Evolutionary conservation across 129 eudicot genomes (phyloP).

Genomic region (Smallanthus sonchifolius): DNA sequence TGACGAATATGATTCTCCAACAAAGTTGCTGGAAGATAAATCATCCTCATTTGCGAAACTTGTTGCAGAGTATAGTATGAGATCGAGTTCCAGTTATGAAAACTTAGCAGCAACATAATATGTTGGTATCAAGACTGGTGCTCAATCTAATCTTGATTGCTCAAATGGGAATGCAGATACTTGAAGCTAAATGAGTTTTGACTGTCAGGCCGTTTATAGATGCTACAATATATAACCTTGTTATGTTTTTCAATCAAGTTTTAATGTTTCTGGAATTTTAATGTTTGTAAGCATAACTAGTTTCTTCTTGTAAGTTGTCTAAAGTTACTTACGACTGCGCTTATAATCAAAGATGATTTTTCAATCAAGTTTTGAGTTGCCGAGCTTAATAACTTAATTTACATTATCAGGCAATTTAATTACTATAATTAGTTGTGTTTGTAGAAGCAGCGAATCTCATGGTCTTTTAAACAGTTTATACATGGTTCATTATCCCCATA

Average conservation of each 20-base stretch:
- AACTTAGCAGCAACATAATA: not conserved
- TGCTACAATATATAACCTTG: not conserved
- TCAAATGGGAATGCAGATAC: not conserved
- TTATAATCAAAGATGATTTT: not conserved
- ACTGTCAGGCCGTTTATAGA: not conserved
- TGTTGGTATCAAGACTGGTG: not conserved
- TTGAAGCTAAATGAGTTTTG: not conserved
- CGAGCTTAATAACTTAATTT: not conserved
- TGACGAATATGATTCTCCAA: slow-evolving; percentile 73
- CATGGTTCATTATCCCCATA: no score
- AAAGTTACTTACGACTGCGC: not conserved
- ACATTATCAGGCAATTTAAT: no score
- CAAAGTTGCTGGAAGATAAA: slow-evolving; percentile 60
- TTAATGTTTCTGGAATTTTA: not conserved
- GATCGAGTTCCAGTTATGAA: slow-evolving; percentile 51
- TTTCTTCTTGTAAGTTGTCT: slow-evolving; percentile 9
- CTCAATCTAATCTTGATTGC: not conserved
- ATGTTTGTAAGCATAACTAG: slow-evolving; percentile 12
- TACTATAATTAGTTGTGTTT: no score
- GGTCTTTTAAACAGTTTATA: no score
- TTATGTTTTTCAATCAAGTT: not conserved
- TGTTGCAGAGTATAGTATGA: slow-evolving; percentile 76
- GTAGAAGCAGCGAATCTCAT: no score
- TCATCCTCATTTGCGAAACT: slow-evolving; percentile 78
- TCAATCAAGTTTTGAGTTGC: not conserved